phyloP scores from a whole-genome alignment of 352 stramenopile species.

The Chrysophaeum taylorii region DNA sequence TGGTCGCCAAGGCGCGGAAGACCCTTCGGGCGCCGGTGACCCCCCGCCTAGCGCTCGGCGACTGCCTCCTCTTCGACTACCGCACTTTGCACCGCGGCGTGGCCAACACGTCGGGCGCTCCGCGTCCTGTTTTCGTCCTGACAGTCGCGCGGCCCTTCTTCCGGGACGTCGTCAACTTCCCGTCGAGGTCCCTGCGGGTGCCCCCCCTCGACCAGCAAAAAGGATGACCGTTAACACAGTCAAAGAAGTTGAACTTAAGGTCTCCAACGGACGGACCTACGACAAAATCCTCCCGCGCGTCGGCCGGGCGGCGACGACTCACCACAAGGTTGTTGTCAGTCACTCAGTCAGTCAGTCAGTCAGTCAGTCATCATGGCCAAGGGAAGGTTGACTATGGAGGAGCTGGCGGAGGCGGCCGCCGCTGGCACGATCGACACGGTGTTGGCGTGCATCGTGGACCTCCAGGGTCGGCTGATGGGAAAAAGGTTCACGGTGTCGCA shows the following conservation, averaged over 20 bases:
- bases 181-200: background rate
- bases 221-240: no score
- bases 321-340: no score
- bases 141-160: constrained; percentile 16
- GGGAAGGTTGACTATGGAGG: no score
- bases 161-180: constrained; percentile 23
- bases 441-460: constrained; percentile 16
- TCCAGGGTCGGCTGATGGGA: constrained; percentile 22
- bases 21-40: constrained; percentile 29
- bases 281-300: no score
- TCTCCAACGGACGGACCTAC: no score
- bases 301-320: no score
- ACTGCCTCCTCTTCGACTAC: constrained; percentile 51
- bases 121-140: constrained; percentile 15
- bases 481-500: constrained; percentile 16
- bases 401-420: no score
- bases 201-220: no score
- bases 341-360: no score
- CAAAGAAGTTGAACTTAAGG: no score
- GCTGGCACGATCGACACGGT: constrained; percentile 19
- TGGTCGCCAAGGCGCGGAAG: constrained; percentile 37
- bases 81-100: constrained; percentile 43
- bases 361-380: no score
- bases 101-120: constrained; percentile 32
- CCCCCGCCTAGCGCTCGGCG: constrained; percentile 31